Evolutionary conservation across 805 yeast species (phyloP).

Genomic region (Candida sithepensis): DNA sequence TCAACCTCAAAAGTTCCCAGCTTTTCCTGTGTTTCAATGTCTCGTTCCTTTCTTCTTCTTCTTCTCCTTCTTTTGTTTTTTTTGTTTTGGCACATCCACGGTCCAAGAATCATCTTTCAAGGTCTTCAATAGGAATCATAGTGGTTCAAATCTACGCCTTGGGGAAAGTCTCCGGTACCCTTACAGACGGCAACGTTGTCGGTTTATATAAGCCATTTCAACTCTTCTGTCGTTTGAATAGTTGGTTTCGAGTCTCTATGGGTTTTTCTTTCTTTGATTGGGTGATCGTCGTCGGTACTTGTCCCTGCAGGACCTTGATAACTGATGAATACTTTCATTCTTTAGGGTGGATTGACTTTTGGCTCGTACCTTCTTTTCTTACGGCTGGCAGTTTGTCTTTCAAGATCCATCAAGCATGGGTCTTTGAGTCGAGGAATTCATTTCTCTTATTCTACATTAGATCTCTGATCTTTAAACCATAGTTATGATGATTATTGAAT

Average conservation of each 20-base stretch:
- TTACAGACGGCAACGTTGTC: slow-evolving; percentile 53
- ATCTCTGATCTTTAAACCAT: slow-evolving; percentile 52
- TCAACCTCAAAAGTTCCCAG: no score
- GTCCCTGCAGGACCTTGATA: slow-evolving; percentile 20
- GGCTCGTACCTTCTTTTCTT: neutral
- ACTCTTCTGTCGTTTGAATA: slow-evolving; percentile 1
- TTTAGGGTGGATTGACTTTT: neutral
- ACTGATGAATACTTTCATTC: neutral
- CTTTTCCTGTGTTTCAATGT: slow-evolving; percentile 1
- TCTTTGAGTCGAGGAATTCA: slow-evolving; percentile 9
- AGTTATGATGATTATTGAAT: slow-evolving; percentile 65
- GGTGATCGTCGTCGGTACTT: slow-evolving; percentile 1
- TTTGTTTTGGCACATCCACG: slow-evolving; percentile 47
- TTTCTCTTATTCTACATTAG: slow-evolving; percentile 55
- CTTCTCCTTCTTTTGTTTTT: slow-evolving; percentile 3
- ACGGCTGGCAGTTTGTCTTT: neutral
- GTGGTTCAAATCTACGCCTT: slow-evolving; percentile 42
- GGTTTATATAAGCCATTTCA: slow-evolving; percentile 17
- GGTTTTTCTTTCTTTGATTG: slow-evolving; percentile 1
- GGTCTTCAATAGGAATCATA: slow-evolving; percentile 54
- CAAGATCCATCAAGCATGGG: neutral
- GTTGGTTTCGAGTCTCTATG: neutral
- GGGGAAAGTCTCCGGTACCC: slow-evolving; percentile 87
- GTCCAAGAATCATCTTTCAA: slow-evolving; percentile 74
- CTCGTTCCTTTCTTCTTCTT: slow-evolving; percentile 16